Conservation (phyloP, 108 stramenopile species). For the Discostella stelligeroides region DNA sequence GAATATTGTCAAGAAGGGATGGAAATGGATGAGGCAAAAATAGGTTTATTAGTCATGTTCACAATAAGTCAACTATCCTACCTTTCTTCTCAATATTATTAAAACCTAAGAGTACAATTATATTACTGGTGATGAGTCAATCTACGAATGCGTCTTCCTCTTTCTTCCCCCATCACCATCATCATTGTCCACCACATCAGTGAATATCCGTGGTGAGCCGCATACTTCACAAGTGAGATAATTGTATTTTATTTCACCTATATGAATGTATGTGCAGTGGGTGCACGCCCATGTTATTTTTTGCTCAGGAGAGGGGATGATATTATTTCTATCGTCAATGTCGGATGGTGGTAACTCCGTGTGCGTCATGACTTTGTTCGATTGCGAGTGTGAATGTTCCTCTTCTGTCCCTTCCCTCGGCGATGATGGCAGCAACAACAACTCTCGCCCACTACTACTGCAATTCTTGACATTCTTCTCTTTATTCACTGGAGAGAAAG, state of each 20-base stretch:
- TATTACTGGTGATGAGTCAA: not conserved
- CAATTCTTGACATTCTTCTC: not conserved
- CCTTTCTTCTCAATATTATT: too few species aligned
- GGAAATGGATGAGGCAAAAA: constrained; percentile 3
- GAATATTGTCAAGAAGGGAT: constrained; percentile 5
- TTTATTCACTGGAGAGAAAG: not conserved
- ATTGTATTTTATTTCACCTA: constrained; percentile 7
- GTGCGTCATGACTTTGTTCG: not conserved
- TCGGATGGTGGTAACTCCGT: not conserved
- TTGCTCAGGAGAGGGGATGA: not conserved
- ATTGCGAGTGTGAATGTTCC: not conserved
- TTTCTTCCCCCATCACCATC: not conserved
- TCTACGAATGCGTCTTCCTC: not conserved
- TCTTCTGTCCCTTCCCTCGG: too few species aligned
- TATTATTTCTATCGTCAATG: too few species aligned
- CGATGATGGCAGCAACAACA: too few species aligned
- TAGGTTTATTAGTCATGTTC: too few species aligned
- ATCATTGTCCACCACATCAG: not conserved
- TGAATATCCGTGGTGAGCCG: constrained; percentile 11
- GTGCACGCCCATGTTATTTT: constrained; percentile 23
- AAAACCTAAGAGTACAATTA: not conserved
- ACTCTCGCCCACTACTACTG: too few species aligned
- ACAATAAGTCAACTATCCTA: too few species aligned
- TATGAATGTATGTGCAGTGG: constrained; percentile 30
- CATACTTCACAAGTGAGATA: constrained; percentile 43